Evolutionary conservation across 2,329 filamentous ascomycete species (phyloP).

Genomic region (Mycosphaerella sp.): DNA sequence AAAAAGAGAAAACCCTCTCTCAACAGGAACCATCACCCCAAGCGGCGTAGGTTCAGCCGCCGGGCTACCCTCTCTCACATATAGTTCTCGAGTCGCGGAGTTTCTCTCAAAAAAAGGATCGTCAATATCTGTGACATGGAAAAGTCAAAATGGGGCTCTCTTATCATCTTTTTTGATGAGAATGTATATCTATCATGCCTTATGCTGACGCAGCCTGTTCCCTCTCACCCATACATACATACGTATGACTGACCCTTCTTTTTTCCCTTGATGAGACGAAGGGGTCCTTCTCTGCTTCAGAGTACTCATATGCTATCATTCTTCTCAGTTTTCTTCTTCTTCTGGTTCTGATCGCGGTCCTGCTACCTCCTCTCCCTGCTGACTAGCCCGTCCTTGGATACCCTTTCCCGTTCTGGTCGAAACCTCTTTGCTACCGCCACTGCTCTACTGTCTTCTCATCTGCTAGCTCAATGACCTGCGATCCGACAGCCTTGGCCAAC

Average conservation of each 20-base stretch:
- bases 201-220: neutral
- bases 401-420: neutral
- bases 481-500: neutral
- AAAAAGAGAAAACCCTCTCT: too few relatives aligned
- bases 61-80: neutral
- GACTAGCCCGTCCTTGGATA: too few relatives aligned
- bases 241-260: too few relatives aligned
- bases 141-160: neutral
- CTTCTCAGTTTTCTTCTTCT: neutral
- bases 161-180: neutral
- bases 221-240: neutral
- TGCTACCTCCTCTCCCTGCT: neutral
- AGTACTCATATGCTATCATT: too few relatives aligned
- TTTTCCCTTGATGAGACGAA: neutral
- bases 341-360: neutral
- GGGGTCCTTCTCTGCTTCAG: neutral
- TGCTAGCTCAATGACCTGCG: neutral
- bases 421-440: neutral
- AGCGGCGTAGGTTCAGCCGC: too few relatives aligned
- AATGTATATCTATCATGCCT: neutral
- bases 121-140: neutral
- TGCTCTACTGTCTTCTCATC: too few relatives aligned
- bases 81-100: neutral
- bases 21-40: neutral
- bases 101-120: neutral